phyloP scores from a whole-genome alignment of 495 filamentous ascomycete species.

The Astrocystis sublimbata region DNA sequence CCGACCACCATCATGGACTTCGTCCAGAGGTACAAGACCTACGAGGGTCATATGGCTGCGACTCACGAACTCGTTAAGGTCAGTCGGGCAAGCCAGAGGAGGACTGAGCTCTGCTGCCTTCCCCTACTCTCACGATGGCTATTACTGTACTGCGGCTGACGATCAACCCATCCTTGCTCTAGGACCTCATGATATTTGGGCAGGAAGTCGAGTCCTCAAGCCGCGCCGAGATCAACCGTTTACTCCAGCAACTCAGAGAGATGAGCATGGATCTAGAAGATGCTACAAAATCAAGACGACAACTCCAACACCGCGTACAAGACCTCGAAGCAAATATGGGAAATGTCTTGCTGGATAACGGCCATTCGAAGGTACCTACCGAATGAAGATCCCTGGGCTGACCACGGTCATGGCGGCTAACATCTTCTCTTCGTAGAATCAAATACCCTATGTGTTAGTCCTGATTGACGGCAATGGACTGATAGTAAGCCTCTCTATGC shows the following conservation, averaged over 20 bases:
- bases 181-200: constrained; percentile 49
- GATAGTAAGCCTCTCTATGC: constrained; percentile 50
- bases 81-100: constrained; percentile 5
- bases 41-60: constrained; percentile 37
- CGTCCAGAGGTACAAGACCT: constrained; percentile 41
- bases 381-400: constrained; percentile 1
- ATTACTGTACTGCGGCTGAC: constrained; percentile 9
- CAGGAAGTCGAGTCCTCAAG: constrained; percentile 37
- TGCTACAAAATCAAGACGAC: constrained; percentile 40
- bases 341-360: constrained; percentile 32
- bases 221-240: constrained; percentile 37
- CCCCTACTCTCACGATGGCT: neutral
- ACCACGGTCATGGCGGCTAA: constrained; percentile 26
- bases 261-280: constrained; percentile 46
- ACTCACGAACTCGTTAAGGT: constrained; percentile 43
- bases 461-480: constrained; percentile 79
- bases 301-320: constrained; percentile 46
- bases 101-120: neutral
- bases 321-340: constrained; percentile 31
- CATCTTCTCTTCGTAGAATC: constrained; percentile 52
- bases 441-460: constrained; percentile 72
- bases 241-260: constrained; percentile 38
- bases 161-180: constrained; percentile 14
- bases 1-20: constrained; percentile 38
- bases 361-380: constrained; percentile 40